Percentiles rank a stretch among this genome's conserved stretches.
phyloP scores from a whole-genome alignment of 1,284 basidiomycete species.

The Tilletia setariae region DNA sequence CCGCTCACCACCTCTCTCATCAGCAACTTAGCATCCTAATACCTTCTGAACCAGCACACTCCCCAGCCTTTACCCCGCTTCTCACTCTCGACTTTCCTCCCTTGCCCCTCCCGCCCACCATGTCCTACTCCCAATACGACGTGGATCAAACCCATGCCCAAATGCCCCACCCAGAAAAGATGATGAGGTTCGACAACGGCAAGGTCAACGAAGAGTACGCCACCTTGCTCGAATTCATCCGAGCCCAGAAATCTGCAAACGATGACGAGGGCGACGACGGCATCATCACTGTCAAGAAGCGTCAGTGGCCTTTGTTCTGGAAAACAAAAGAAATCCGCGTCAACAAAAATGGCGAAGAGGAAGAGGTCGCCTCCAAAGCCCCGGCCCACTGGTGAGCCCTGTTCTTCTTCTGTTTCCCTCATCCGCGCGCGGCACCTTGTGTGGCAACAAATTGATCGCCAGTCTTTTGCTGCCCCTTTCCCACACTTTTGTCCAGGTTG shows the following conservation, averaged over 20 bases:
- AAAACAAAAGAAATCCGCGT: constrained; percentile 50
- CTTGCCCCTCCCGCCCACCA: too few species aligned
- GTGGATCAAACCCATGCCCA: too few species aligned
- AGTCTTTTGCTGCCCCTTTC: background rate
- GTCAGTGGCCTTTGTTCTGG: constrained; percentile 45
- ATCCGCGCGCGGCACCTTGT: background rate
- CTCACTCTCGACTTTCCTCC: too few species aligned
- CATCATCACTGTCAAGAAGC: constrained; percentile 47
- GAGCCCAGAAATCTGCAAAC: constrained; percentile 36
- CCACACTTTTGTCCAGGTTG: constrained; percentile 49
- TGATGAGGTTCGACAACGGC: constrained; percentile 19
- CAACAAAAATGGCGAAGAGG: constrained; percentile 53
- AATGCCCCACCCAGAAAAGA: constrained; percentile 21
- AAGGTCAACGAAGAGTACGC: constrained; percentile 48
- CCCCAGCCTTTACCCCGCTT: too few species aligned
- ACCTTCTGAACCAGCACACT: too few species aligned
- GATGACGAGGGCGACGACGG: constrained; percentile 43
- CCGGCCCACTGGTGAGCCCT: constrained; percentile 44
- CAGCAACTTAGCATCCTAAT: too few species aligned
- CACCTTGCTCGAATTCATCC: constrained; percentile 48
- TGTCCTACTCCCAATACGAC: too few species aligned
- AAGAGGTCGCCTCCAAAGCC: constrained; percentile 49
- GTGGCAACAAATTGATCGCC: background rate
- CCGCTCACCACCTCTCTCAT: too few species aligned
- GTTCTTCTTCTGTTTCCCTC: background rate